Evolutionary conservation across 805 yeast species (phyloP), one percentile per base, ranked within the genome.

Genomic region (Cyberlindnera lachancei): DNA sequence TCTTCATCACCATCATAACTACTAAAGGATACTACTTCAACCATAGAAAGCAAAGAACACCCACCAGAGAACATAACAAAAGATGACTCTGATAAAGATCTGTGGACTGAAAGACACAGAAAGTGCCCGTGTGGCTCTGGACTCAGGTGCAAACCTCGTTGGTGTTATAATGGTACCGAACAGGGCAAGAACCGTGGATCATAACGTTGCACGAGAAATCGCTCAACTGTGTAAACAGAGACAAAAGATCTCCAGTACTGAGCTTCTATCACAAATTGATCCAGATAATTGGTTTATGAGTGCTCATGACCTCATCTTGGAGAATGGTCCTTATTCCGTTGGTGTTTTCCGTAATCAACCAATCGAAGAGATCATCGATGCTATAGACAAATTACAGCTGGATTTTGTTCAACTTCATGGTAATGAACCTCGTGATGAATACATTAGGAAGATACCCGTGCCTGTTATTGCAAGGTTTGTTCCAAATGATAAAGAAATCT

Each of bases 351-450:
- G 88, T 37, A 85, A 92, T 53, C 96, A 88, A 55, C 48, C 79
- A 0, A 47, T 80, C 4, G 77, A 70, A 2, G 81, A 79, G 11
- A 80, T 90, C 1, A 52, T 64, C 25, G 35, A 43, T 8, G 46
- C 68, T 2, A 55, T 54, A 21, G 35, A 41, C 1, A 67, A 64
- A 7, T 54, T 78, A 12, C 59, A 61, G 1, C 51, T 87, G 4
- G 97, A 92, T 55, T 60, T 85, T 17, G 81, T 92, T 1, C 98
- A 92, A 53, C 58, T 92, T 10, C 98, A 92, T 55, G 98, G 97
- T 8, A 66, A 73, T 18, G 80, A 79, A 41, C 70, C 75, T 12
- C 62, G 66, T 37, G 55, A 66, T 13, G 68, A 63, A 24, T 73
- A 44, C 37, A 52, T 56, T 24, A 56, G 44, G 0, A 27, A 33